Conservation (phyloP, 225 moss, liverwort and hornwort species). For the Pseudoscleropodium purum region DNA sequence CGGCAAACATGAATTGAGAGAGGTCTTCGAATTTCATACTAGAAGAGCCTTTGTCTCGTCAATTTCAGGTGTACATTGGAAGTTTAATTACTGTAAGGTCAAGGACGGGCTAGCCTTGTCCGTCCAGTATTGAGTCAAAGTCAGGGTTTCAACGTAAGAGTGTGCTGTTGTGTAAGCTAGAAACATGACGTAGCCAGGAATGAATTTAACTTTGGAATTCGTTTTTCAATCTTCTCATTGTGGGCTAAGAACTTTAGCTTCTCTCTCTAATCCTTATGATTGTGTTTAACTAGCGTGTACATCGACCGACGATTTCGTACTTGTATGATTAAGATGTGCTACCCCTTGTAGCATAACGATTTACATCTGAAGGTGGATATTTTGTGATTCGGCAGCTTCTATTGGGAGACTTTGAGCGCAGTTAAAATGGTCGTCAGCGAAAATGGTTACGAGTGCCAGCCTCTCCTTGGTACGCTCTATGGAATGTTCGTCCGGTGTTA, state of each 20-base stretch:
- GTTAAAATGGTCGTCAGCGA: conserved; percentile 39
- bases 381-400: background rate
- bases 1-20: background rate
- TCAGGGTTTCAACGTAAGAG: background rate
- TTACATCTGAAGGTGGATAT: background rate
- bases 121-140: background rate
- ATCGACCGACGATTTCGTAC: background rate
- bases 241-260: background rate
- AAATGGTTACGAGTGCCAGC: conserved; percentile 54
- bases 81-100: background rate
- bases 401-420: background rate
- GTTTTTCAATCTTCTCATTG: background rate
- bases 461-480: conserved; percentile 36
- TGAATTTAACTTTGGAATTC: background rate
- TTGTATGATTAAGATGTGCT: background rate
- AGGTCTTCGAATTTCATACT: background rate
- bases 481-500: background rate
- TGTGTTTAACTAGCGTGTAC: background rate
- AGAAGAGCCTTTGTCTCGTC: background rate
- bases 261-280: background rate
- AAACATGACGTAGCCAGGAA: background rate
- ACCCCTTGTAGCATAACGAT: background rate
- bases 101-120: background rate
- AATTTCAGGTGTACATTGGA: background rate
- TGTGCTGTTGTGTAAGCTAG: background rate